A percentile compares a stretch with the other conserved stretches of the same genome.
Evolutionary conservation across 139 green algal genomes (phyloP).

Genomic region (Chlorella sp.): DNA sequence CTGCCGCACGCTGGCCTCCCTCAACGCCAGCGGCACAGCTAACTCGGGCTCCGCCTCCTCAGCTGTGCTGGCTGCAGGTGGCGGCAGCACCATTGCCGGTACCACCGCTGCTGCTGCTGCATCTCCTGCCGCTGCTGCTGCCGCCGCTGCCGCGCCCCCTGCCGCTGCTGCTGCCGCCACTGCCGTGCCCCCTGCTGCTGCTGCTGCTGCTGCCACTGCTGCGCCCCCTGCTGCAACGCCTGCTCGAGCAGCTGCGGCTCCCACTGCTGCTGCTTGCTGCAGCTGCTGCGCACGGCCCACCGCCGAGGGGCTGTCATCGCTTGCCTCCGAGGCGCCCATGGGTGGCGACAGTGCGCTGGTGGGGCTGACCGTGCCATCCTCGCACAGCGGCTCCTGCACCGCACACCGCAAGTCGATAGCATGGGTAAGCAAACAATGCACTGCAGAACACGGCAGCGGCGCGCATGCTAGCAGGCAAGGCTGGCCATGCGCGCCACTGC

Average conservation of each 20-base stretch:
- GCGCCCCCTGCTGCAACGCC: background rate
- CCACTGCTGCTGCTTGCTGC: background rate
- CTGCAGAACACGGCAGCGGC: background rate
- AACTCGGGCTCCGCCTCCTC: background rate
- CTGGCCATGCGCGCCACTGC: too few relatives aligned
- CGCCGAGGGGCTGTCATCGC: background rate
- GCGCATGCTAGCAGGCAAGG: too few relatives aligned
- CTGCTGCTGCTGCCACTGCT: background rate
- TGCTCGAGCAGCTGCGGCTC: too few relatives aligned
- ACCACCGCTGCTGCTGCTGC: background rate
- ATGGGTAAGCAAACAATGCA: background rate
- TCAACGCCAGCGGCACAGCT: background rate
- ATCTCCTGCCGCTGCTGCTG: background rate
- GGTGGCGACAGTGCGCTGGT: background rate
- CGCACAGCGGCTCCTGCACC: conserved; percentile 9
- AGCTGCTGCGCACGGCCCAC: background rate
- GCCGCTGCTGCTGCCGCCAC: background rate
- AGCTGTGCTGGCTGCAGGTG: background rate
- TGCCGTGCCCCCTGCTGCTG: background rate
- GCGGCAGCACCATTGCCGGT: background rate
- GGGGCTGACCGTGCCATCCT: conserved; percentile 1
- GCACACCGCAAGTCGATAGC: background rate
- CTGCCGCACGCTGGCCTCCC: background rate
- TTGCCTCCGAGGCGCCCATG: background rate
- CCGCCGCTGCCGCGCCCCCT: background rate